phyloP scores from a whole-genome alignment of 192 early-diverging fungal genomes.

The Umbelopsis ramanniana region DNA sequence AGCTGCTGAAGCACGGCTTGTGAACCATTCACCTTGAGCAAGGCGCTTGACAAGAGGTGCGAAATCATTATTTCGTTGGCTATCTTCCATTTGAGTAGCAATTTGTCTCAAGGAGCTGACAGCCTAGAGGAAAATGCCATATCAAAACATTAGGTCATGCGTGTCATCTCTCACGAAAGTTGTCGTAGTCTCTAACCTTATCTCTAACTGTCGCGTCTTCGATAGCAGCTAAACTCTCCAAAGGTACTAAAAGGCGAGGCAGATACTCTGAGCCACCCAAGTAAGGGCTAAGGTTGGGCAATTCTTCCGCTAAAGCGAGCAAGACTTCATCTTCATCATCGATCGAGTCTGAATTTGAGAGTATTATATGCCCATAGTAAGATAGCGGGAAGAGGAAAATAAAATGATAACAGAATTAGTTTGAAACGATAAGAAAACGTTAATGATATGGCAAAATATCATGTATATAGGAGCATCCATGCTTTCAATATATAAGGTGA shows the following conservation, averaged over 20 bases:
- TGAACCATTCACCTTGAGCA: conserved; percentile 98
- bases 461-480: too few relatives aligned
- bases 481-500: too few relatives aligned
- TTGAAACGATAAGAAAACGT: background rate
- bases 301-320: conserved; percentile 90
- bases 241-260: conserved; percentile 82
- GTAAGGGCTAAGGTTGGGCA: conserved; percentile 92
- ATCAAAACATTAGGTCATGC: background rate
- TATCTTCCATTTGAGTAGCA: conserved; percentile 68
- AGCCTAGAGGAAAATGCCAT: conserved; percentile 60
- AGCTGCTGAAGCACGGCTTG: conserved; percentile 90
- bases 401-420: background rate
- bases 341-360: conserved; percentile 78
- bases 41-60: conserved; percentile 93
- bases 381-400: background rate
- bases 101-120: conserved; percentile 95
- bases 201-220: conserved; percentile 98
- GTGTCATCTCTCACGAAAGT: too few relatives aligned
- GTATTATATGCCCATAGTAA: too few relatives aligned
- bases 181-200: conserved; percentile 55
- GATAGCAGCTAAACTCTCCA: conserved; percentile 95
- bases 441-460: background rate
- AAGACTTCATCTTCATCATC: conserved; percentile 99
- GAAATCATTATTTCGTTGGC: conserved; percentile 87
- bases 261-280: conserved; percentile 90